A percentile compares a stretch with the other conserved stretches of the same genome.
These are phyloP conservation scores for Paramarasmius palmivorus DNA, from an alignment of 1,284 basidiomycete species.

Conservation along the genomic window DNA sequence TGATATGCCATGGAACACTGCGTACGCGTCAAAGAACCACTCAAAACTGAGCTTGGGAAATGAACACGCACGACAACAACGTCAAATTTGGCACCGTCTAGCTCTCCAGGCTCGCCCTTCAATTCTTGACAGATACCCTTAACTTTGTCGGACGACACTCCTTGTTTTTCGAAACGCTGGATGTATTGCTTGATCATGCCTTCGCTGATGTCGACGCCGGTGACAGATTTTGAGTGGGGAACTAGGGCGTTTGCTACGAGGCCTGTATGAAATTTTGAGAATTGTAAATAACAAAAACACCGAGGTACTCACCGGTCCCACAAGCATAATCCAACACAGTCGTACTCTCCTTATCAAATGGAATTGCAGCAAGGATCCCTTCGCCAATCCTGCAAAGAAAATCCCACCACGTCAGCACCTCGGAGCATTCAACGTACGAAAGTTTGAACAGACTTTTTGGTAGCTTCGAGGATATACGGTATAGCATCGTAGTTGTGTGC, in stretches of 20 bases:
- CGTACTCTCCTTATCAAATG: constrained; percentile 56
- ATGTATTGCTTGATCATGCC: constrained; percentile 64
- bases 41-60: background rate
- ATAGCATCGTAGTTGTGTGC: constrained; percentile 1
- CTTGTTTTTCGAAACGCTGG: constrained; percentile 50
- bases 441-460: constrained; percentile 2
- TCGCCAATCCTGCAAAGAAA: constrained; percentile 29
- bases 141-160: constrained; percentile 58
- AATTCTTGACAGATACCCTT: constrained; percentile 51
- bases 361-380: constrained; percentile 44
- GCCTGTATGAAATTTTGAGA: constrained; percentile 37
- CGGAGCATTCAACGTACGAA: background rate
- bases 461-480: constrained; percentile 2
- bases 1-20: constrained; percentile 72
- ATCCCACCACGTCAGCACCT: background rate
- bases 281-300: background rate
- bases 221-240: constrained; percentile 52
- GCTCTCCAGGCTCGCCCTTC: constrained; percentile 44
- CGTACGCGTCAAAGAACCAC: background rate
- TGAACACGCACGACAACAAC: constrained; percentile 47
- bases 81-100: constrained; percentile 59
- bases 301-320: constrained; percentile 50
- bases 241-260: constrained; percentile 55
- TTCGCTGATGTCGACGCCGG: constrained; percentile 73
- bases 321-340: constrained; percentile 70